Percentiles rank a stretch among this genome's conserved stretches.
These are phyloP conservation scores for Stentor coeruleus DNA, from an alignment of 73 alveolate species.

Conservation along the genomic window DNA sequence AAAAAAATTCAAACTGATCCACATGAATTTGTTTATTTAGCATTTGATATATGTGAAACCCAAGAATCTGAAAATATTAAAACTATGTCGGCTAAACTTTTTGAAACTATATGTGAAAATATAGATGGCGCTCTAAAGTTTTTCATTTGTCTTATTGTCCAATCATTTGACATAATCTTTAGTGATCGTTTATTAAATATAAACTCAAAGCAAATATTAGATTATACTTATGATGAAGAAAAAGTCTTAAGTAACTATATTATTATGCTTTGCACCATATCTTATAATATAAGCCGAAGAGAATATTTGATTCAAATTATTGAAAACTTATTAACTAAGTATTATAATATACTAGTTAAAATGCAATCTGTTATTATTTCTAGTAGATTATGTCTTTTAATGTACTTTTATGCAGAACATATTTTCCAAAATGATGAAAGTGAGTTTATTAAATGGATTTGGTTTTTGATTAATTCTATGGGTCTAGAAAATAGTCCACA, in stretches of 20 bases:
- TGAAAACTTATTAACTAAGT: neutral
- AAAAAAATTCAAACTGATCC: too few species aligned
- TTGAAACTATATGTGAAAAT: conserved; percentile 18
- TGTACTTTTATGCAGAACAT: conserved; percentile 20
- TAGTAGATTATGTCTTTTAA: conserved; percentile 4
- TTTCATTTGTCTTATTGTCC: neutral
- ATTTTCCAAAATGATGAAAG: neutral
- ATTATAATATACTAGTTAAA: neutral
- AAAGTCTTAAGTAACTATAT: neutral
- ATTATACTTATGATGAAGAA: neutral
- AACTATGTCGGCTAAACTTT: conserved; percentile 17
- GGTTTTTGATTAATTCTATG: conserved; percentile 3
- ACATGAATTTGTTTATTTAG: conserved; percentile 7
- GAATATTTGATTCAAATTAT: neutral
- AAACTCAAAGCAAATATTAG: neutral
- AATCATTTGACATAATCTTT: neutral
- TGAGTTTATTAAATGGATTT: neutral
- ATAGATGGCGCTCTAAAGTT: conserved; percentile 23
- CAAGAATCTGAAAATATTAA: conserved; percentile 32
- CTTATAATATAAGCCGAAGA: neutral
- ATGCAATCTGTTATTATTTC: neutral
- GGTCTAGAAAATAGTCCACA: neutral
- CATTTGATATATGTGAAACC: conserved; percentile 22
- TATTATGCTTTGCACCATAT: neutral
- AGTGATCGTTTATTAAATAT: neutral